A percentile compares a stretch with the other conserved stretches of the same genome.
phyloP scores from a whole-genome alignment of 2,329 filamentous ascomycete genomes.

The Exophiala lecanii-corni region DNA sequence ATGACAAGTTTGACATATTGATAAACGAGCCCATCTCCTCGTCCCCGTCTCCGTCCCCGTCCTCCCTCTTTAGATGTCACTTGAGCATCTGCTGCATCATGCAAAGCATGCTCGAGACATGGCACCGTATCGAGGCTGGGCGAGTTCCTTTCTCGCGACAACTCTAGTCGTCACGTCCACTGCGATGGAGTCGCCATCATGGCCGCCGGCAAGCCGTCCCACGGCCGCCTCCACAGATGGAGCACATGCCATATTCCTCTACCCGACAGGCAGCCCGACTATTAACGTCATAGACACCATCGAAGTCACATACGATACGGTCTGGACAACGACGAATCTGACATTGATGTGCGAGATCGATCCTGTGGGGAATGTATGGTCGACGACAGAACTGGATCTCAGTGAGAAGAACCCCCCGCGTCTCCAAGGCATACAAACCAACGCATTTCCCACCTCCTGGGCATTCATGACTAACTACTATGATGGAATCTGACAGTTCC shows the following conservation, averaged over 20 bases:
- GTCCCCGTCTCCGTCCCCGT: no score
- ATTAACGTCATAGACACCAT: conserved; percentile 19
- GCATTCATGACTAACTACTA: background rate
- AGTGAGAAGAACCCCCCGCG: no score
- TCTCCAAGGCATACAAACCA: no score
- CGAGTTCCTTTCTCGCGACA: conserved; percentile 1
- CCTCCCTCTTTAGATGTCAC: conserved; percentile 16
- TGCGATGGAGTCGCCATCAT: background rate
- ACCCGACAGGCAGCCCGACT: conserved; percentile 13
- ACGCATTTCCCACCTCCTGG: no score
- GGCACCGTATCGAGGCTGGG: conserved; percentile 1
- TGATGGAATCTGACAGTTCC: conserved; percentile 6
- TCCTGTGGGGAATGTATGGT: conserved; percentile 1
- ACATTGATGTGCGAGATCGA: conserved; percentile 16
- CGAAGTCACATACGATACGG: conserved; percentile 13
- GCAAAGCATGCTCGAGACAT: conserved; percentile 10
- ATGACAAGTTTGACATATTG: no score
- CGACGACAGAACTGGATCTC: conserved; percentile 11
- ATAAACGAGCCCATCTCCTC: no score
- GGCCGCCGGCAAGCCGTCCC: background rate
- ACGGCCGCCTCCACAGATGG: conserved; percentile 1
- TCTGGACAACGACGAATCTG: conserved; percentile 14
- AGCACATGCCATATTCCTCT: conserved; percentile 13
- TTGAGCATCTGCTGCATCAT: conserved; percentile 8
- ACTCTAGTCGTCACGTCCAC: conserved; percentile 2